Percentiles rank a stretch among this genome's conserved stretches.
phyloP scores from a whole-genome alignment of 305 asterid species.

The Solanum hybrid region DNA sequence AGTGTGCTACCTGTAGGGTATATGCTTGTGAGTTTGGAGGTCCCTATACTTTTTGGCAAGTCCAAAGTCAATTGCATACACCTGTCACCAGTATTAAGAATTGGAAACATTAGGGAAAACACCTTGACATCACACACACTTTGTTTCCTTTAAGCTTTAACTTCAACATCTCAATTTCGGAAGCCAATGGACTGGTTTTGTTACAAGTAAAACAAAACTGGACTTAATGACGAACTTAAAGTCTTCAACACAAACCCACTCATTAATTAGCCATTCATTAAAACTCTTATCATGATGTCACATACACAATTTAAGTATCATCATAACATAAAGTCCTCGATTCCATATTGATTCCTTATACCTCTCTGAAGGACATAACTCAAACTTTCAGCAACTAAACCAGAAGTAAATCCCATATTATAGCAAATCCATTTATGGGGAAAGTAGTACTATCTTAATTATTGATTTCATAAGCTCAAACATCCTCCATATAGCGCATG shows the following conservation, averaged over 20 bases:
- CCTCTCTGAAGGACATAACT: neutral
- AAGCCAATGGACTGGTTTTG: neutral
- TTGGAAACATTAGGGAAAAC: neutral
- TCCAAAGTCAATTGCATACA: slow-evolving; percentile 40
- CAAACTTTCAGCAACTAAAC: neutral
- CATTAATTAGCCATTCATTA: neutral
- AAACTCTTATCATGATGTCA: neutral
- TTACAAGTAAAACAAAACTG: neutral
- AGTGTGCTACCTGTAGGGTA: slow-evolving; percentile 29
- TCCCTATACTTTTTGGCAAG: slow-evolving; percentile 50
- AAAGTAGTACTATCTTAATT: neutral
- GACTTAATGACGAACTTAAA: neutral
- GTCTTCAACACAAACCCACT: neutral
- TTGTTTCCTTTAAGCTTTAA: neutral
- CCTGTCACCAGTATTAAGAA: slow-evolving; percentile 21
- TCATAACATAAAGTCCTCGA: neutral
- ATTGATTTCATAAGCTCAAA: neutral
- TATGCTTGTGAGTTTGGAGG: slow-evolving; percentile 49
- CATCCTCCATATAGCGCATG: neutral
- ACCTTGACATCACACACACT: neutral
- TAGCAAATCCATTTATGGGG: neutral
- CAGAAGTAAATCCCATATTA: neutral
- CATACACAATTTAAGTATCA: neutral
- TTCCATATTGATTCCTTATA: neutral
- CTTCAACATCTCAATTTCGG: neutral